phyloP scores from a whole-genome alignment of 345 rosid species.

The Turnera subulata region DNA sequence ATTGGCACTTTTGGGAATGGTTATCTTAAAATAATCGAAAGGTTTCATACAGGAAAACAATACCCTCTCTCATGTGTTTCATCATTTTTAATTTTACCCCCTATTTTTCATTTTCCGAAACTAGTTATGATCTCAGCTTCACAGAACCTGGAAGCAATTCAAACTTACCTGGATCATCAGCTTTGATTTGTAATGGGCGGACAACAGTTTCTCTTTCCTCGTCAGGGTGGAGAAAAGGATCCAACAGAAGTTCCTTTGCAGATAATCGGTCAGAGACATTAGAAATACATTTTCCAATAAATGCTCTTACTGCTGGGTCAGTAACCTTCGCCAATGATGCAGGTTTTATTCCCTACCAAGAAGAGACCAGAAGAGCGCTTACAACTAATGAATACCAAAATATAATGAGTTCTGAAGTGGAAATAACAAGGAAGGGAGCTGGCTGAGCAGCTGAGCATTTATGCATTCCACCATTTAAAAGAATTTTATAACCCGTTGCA shows the following conservation, averaged over 20 bases:
- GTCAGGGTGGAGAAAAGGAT: constrained; percentile 68
- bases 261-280: constrained; percentile 65
- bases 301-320: constrained; percentile 55
- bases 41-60: too few relatives aligned
- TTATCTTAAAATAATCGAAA: too few relatives aligned
- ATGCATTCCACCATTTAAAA: background rate
- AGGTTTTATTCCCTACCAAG: constrained; percentile 78
- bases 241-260: constrained; percentile 81
- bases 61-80: background rate
- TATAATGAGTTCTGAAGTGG: too few relatives aligned
- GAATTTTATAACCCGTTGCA: too few relatives aligned
- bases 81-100: background rate
- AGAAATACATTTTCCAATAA: constrained; percentile 89
- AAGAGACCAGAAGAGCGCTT: constrained; percentile 13
- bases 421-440: background rate
- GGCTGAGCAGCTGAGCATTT: background rate
- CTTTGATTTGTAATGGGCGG: constrained; percentile 26
- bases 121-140: constrained; percentile 5
- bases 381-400: constrained; percentile 4
- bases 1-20: too few relatives aligned
- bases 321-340: constrained; percentile 81
- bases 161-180: constrained; percentile 35
- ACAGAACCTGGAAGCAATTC: background rate
- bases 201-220: constrained; percentile 47
- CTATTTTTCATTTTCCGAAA: background rate